Conservation (phyloP, 2,329 filamentous ascomycete species). For the Clarireedia hainanense region DNA sequence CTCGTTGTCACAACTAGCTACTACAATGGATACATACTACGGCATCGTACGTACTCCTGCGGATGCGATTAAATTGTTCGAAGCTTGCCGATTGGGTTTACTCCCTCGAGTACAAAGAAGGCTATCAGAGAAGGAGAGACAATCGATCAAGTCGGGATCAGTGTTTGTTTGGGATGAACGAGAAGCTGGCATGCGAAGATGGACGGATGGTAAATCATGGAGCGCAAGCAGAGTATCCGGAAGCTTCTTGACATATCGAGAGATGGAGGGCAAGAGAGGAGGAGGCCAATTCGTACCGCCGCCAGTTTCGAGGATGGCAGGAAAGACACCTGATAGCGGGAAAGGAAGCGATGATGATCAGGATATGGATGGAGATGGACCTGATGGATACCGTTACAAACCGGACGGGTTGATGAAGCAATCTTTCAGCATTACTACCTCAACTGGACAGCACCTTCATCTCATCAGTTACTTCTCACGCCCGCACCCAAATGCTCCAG, state of each 20-base stretch:
- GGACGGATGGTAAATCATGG: slow-evolving; percentile 99
- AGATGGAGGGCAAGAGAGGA: slow-evolving; percentile 97
- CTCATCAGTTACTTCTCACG: slow-evolving; percentile 95
- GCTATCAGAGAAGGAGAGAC: slow-evolving; percentile 95
- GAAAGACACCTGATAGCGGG: slow-evolving; percentile 77
- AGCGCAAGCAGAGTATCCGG: slow-evolving; percentile 95
- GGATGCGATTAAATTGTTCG: slow-evolving; percentile 97
- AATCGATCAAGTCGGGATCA: slow-evolving; percentile 91
- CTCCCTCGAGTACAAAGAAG: slow-evolving; percentile 87
- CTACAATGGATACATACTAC: slow-evolving; percentile 88
- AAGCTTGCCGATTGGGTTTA: slow-evolving; percentile 84
- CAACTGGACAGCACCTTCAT: slow-evolving; percentile 82
- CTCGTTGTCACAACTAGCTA: slow-evolving; percentile 9
- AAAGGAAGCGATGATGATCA: slow-evolving; percentile 78
- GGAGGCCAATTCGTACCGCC: slow-evolving; percentile 60
- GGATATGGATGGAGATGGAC: slow-evolving; percentile 60
- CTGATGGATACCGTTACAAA: slow-evolving; percentile 90
- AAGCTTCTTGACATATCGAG: slow-evolving; percentile 93
- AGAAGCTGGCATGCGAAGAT: slow-evolving; percentile 94
- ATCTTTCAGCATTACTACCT: slow-evolving; percentile 97
- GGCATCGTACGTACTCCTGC: slow-evolving; percentile 91
- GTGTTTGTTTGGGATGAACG: slow-evolving; percentile 99
- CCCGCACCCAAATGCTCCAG: slow-evolving; percentile 62
- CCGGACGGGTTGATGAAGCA: slow-evolving; percentile 98
- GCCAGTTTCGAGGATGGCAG: slow-evolving; percentile 47